Conservation (phyloP, 805 yeast genomes). For the Candida railenensis region DNA sequence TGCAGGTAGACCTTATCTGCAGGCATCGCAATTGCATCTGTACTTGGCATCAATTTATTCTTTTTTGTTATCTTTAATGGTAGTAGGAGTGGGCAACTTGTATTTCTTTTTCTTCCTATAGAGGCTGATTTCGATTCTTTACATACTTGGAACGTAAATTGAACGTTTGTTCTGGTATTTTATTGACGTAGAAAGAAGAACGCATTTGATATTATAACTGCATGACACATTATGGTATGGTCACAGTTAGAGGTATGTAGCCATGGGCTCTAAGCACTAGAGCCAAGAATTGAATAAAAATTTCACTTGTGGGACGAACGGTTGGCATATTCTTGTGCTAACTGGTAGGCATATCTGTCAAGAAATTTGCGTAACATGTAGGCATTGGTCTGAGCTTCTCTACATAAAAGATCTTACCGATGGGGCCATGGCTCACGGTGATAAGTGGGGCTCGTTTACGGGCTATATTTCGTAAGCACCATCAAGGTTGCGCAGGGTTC, state of each 20-base stretch:
- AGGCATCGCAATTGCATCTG: neutral
- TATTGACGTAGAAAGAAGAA: neutral
- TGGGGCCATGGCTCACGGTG: too few relatives aligned
- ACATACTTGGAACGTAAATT: neutral
- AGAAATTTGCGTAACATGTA: too few relatives aligned
- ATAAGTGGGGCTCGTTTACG: too few relatives aligned
- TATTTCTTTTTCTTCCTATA: neutral
- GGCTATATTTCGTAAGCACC: too few relatives aligned
- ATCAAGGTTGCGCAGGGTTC: too few relatives aligned
- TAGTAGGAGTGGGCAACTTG: neutral
- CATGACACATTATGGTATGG: constrained; percentile 23
- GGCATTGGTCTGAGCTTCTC: too few relatives aligned
- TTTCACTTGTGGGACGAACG: neutral
- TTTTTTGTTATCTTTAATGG: neutral
- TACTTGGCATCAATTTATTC: neutral
- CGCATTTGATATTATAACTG: neutral
- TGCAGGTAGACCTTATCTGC: neutral
- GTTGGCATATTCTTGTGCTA: neutral
- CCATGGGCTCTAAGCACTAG: neutral
- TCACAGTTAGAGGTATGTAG: constrained; percentile 33
- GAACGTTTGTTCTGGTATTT: neutral
- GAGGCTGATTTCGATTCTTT: too few relatives aligned
- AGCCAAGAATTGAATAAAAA: neutral
- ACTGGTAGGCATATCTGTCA: too few relatives aligned
- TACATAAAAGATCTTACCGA: too few relatives aligned